phyloP scores from a whole-genome alignment of 1,139 yeast genomes.

The Protomyces arabidopsidicola region DNA sequence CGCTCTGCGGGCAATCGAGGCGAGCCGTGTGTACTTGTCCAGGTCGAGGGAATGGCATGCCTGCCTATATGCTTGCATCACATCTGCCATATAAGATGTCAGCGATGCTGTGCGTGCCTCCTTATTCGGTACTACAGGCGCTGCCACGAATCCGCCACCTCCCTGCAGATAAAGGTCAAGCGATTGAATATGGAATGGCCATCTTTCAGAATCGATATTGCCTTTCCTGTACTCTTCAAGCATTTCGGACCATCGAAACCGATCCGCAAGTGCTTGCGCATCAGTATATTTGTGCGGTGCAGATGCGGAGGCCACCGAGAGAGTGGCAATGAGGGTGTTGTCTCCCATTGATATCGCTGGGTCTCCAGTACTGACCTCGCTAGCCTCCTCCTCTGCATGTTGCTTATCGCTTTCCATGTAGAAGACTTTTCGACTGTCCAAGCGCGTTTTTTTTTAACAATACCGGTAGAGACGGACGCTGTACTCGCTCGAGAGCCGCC shows the following conservation, averaged over 20 bases:
- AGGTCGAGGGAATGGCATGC: conserved; percentile 1
- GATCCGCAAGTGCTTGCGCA: not conserved
- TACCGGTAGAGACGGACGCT: too few relatives aligned
- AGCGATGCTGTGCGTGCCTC: not conserved
- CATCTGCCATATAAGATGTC: not conserved
- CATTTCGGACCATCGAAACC: not conserved
- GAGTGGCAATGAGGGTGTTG: too few relatives aligned
- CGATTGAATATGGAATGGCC: not conserved
- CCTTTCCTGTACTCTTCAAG: not conserved
- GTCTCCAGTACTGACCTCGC: too few relatives aligned
- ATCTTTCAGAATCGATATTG: not conserved
- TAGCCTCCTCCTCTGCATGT: too few relatives aligned
- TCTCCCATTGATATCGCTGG: too few relatives aligned
- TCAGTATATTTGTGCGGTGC: too few relatives aligned
- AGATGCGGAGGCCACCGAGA: too few relatives aligned
- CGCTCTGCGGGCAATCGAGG: conserved; percentile 2
- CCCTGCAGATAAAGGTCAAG: conserved; percentile 6
- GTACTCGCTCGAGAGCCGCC: too few relatives aligned
- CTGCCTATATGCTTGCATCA: conserved; percentile 4
- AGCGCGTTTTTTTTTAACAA: too few relatives aligned
- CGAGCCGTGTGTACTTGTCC: conserved; percentile 10
- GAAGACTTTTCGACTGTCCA: too few relatives aligned
- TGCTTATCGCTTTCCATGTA: too few relatives aligned
- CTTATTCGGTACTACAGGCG: not conserved
- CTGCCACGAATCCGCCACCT: conserved; percentile 7